phyloP scores from a whole-genome alignment of 2,329 filamentous ascomycete genomes.

The Xylaria sp. region DNA sequence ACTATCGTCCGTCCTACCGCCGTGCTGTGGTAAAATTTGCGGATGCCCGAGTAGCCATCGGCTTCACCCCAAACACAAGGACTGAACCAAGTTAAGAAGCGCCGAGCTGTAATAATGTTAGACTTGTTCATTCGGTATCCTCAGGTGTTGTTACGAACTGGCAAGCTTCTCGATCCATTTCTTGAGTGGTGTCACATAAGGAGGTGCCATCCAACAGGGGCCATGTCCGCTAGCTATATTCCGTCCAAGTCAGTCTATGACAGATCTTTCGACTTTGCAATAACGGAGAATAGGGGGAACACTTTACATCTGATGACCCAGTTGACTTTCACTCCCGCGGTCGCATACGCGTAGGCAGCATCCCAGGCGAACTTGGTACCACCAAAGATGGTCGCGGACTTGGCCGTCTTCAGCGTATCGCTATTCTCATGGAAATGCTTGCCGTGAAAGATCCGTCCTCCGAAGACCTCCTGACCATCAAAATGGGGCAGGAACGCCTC shows the following conservation, averaged over 20 bases:
- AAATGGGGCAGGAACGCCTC: conserved; percentile 50
- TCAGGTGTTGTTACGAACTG: conserved; percentile 31
- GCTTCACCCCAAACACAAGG: conserved; percentile 67
- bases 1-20: conserved; percentile 52
- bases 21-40: conserved; percentile 54
- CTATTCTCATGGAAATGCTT: conserved; percentile 41
- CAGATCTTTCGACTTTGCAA: background rate
- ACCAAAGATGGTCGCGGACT: conserved; percentile 50
- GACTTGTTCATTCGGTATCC: background rate
- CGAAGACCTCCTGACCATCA: conserved; percentile 45
- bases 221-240: conserved; percentile 44
- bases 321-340: conserved; percentile 48
- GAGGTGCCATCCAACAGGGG: conserved; percentile 48
- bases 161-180: conserved; percentile 45
- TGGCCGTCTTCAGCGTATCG: conserved; percentile 33
- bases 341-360: conserved; percentile 53
- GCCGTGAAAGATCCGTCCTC: conserved; percentile 52
- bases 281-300: background rate
- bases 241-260: background rate
- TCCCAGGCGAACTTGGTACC: conserved; percentile 60
- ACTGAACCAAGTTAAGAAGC: conserved; percentile 67
- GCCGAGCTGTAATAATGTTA: conserved; percentile 40
- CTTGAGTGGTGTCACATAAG: conserved; percentile 46
- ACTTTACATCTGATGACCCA: conserved; percentile 47
- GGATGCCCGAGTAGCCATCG: conserved; percentile 52